phyloP scores from a whole-genome alignment of 2,329 filamentous ascomycete genomes.

The Stagonosporopsis chrysanthemi region DNA sequence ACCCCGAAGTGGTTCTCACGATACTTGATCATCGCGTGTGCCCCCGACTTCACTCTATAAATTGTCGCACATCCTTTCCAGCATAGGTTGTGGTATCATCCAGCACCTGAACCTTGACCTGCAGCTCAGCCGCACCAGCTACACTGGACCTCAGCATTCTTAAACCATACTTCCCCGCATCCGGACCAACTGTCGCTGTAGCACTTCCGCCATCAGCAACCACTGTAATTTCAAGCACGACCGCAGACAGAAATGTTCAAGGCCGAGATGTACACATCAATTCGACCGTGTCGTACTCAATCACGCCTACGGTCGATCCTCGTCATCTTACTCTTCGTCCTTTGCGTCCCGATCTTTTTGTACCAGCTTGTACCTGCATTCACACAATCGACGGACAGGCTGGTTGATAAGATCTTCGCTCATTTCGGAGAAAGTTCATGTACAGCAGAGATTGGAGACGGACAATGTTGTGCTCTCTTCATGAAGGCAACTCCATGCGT shows the following conservation, averaged over 20 bases:
- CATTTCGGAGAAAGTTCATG: conserved; percentile 25
- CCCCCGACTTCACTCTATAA: neutral
- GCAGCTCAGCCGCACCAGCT: conserved; percentile 19
- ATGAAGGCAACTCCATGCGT: conserved; percentile 37
- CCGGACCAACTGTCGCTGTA: neutral
- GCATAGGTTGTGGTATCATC: neutral
- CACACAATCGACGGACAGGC: conserved; percentile 15
- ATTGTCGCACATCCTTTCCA: neutral
- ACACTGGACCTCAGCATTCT: conserved; percentile 4
- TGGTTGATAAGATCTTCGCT: conserved; percentile 6
- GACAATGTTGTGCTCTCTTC: conserved; percentile 36
- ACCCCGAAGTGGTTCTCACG: conserved; percentile 7
- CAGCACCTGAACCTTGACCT: neutral
- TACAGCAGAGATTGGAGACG: conserved; percentile 33
- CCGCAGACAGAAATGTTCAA: neutral
- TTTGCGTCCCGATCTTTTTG: conserved; percentile 30
- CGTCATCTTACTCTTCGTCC: conserved; percentile 22
- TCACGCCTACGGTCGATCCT: conserved; percentile 13
- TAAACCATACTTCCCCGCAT: conserved; percentile 2
- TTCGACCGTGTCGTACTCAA: neutral
- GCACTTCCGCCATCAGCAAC: neutral
- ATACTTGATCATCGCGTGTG: conserved; percentile 2
- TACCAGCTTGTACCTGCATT: conserved; percentile 30
- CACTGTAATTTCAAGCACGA: neutral
- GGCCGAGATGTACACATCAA: neutral